A percentile compares a stretch with the other conserved stretches of the same genome.
phyloP scores from a whole-genome alignment of 768 basidiomycete species.

The Paxillus rubicundulus region DNA sequence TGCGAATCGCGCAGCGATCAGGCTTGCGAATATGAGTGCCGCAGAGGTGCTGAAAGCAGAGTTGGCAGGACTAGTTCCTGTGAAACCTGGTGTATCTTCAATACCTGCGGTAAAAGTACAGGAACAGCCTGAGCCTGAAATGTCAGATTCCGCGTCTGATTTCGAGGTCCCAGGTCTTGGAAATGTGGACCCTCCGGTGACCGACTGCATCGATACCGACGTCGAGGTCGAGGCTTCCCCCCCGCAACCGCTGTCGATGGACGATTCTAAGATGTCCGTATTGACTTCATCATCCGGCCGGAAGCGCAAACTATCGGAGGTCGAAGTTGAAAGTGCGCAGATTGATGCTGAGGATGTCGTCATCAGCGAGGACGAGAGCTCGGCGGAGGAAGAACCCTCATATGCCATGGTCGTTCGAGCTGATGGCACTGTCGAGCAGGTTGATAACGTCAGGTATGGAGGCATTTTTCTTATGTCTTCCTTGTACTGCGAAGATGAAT shows the following conservation, averaged over 20 bases:
- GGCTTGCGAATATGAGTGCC: constrained; percentile 96
- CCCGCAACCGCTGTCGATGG: constrained; percentile 10
- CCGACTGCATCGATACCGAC: constrained; percentile 24
- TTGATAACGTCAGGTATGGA: constrained; percentile 86
- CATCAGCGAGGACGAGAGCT: constrained; percentile 39
- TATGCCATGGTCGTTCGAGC: constrained; percentile 74
- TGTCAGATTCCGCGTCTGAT: constrained; percentile 31
- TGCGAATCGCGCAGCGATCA: constrained; percentile 83
- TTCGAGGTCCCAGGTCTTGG: constrained; percentile 35
- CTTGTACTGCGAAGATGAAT: background rate
- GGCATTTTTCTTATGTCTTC: background rate
- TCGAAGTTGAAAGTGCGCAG: constrained; percentile 41
- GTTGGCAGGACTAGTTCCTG: constrained; percentile 54
- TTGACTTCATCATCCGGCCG: constrained; percentile 21
- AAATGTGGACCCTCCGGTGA: constrained; percentile 20
- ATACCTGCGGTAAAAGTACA: constrained; percentile 34
- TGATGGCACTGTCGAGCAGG: constrained; percentile 93
- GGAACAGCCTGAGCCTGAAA: constrained; percentile 17
- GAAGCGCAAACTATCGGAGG: constrained; percentile 47
- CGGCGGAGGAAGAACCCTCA: constrained; percentile 45
- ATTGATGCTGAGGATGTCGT: constrained; percentile 26
- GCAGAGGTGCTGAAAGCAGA: constrained; percentile 93
- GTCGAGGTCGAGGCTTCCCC: constrained; percentile 25
- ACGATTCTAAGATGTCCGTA: constrained; percentile 16
- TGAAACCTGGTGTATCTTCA: constrained; percentile 35